A percentile compares a stretch with the other conserved stretches of the same genome.
phyloP scores from a whole-genome alignment of 2,329 filamentous ascomycete species.

The Rhynchosporium secalis region DNA sequence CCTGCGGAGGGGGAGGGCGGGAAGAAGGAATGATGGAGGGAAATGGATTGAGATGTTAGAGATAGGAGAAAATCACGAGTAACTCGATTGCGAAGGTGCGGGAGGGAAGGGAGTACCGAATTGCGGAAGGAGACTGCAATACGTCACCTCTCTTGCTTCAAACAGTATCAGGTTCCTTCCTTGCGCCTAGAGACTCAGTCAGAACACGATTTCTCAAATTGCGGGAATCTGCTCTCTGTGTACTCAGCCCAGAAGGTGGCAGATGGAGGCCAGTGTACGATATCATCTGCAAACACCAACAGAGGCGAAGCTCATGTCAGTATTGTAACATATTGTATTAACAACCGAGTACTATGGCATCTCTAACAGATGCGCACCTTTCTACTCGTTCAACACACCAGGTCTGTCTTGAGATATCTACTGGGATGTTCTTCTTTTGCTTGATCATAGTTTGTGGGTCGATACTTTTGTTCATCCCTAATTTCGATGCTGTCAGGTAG shows the following conservation, averaged over 20 bases:
- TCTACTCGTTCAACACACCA: too few relatives aligned
- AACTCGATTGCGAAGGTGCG: background rate
- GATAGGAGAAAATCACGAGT: background rate
- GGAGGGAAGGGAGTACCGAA: background rate
- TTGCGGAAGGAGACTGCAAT: background rate
- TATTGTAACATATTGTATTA: constrained; percentile 4
- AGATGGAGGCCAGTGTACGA: background rate
- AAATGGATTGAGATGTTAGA: background rate
- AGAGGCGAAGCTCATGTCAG: background rate
- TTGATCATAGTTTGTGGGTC: too few relatives aligned
- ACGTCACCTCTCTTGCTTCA: background rate
- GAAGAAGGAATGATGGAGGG: background rate
- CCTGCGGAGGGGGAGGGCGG: background rate
- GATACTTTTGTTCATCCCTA: too few relatives aligned
- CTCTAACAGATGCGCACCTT: background rate
- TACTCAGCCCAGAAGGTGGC: background rate
- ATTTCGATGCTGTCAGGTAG: too few relatives aligned
- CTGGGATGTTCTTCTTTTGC: too few relatives aligned
- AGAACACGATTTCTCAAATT: background rate
- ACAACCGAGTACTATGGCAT: background rate
- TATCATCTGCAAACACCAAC: background rate
- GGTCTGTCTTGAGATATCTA: too few relatives aligned
- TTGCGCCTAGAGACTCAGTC: background rate
- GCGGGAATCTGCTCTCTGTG: too few relatives aligned
- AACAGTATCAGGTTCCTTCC: background rate